These are phyloP conservation scores for Chenopodium berlandieri DNA, from an alignment of 148 eudicot genomes.

Conservation along the genomic window DNA sequence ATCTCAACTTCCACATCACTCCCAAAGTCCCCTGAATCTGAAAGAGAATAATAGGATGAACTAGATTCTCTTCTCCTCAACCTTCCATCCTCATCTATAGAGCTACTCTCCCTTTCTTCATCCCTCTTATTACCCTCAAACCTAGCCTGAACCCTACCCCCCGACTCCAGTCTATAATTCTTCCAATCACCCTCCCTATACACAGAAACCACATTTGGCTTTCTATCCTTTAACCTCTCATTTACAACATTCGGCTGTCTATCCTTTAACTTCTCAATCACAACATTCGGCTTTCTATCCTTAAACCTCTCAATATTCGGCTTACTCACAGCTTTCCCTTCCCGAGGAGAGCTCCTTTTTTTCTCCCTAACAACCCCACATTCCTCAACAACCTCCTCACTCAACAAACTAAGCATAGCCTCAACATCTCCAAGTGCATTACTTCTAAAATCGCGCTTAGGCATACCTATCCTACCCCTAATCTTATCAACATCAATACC, in stretches of 20 bases:
- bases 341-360: constrained; percentile 28
- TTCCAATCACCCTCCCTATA: constrained; percentile 21
- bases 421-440: constrained; percentile 55
- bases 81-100: constrained; percentile 36
- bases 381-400: constrained; percentile 52
- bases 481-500: constrained; percentile 18
- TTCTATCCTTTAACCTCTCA: constrained; percentile 9
- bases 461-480: constrained; percentile 25
- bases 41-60: constrained; percentile 60
- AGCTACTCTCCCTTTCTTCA: constrained; percentile 32
- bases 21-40: constrained; percentile 49
- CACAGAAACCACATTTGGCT: constrained; percentile 12
- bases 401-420: constrained; percentile 71
- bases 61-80: constrained; percentile 51
- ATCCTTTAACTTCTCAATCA: background rate
- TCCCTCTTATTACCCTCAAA: constrained; percentile 35
- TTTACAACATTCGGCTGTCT: constrained; percentile 17
- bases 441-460: constrained; percentile 32
- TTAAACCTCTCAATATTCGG: constrained; percentile 18
- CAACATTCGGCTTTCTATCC: constrained; percentile 26
- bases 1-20: constrained; percentile 43
- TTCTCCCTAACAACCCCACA: constrained; percentile 40
- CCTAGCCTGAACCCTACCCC: constrained; percentile 21
- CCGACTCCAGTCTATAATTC: constrained; percentile 32
- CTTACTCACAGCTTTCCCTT: constrained; percentile 33